Evolutionary conservation across 148 eudicot species (phyloP).

Genomic region (Tetragonia tetragonoides): DNA sequence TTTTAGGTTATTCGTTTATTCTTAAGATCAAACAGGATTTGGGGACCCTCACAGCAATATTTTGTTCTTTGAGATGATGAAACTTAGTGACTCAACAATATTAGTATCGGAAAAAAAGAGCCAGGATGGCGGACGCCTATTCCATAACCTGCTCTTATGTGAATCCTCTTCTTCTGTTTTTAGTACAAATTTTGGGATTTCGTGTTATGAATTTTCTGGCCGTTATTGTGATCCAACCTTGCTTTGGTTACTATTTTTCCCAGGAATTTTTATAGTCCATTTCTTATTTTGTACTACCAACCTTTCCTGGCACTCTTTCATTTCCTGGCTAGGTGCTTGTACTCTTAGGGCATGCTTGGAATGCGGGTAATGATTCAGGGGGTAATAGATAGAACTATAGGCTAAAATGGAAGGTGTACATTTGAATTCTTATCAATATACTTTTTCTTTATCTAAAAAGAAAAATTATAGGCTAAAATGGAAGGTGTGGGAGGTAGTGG

Average conservation of each 20-base stretch:
- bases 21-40: no score
- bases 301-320: background rate
- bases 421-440: no score
- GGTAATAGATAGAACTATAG: no score
- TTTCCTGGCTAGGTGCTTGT: background rate
- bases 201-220: background rate
- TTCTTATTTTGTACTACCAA: no score
- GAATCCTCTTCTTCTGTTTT: background rate
- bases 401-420: no score
- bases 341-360: background rate
- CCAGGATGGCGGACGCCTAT: background rate
- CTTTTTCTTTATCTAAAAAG: no score
- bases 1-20: conserved; percentile 5
- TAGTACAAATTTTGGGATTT: background rate
- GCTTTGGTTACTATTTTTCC: background rate
- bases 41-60: background rate
- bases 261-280: background rate
- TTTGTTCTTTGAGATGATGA: background rate
- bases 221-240: background rate
- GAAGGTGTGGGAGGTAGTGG: no score
- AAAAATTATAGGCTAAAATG: no score
- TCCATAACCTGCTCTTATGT: background rate
- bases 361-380: no score
- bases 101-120: background rate
- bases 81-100: background rate